A percentile compares a stretch with the other conserved stretches of the same genome.
Evolutionary conservation across 2,329 filamentous ascomycete genomes (phyloP).

Genomic region (Byssochlamys sp.): DNA sequence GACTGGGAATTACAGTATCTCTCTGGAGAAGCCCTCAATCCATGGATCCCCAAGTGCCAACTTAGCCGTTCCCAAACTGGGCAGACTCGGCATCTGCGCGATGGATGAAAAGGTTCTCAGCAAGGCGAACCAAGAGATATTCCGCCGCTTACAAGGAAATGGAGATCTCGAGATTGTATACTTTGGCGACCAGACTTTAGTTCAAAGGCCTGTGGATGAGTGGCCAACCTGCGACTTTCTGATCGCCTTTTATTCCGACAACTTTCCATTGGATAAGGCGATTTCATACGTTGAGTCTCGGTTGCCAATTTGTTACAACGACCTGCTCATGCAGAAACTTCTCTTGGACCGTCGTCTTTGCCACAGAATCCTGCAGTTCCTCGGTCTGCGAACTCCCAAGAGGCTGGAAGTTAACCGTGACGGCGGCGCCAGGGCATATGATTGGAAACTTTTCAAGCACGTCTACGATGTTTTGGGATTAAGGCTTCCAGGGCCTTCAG

Average conservation of each 20-base stretch:
- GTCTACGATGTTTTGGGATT: no score
- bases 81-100: constrained; percentile 74
- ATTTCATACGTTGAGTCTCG: constrained; percentile 81
- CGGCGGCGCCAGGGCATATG: constrained; percentile 66
- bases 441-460: constrained; percentile 49
- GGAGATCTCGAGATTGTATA: constrained; percentile 80
- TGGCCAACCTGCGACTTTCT: constrained; percentile 87
- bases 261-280: constrained; percentile 84
- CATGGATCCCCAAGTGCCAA: no score
- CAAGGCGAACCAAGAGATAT: constrained; percentile 83
- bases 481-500: no score
- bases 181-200: constrained; percentile 89
- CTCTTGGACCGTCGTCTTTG: constrained; percentile 86
- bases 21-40: no score
- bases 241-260: constrained; percentile 90
- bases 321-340: constrained; percentile 85
- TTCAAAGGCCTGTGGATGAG: constrained; percentile 84
- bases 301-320: constrained; percentile 88
- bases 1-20: no score
- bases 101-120: constrained; percentile 84
- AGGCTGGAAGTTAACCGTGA: constrained; percentile 80
- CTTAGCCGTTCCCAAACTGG: constrained; percentile 20
- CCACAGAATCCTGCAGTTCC: constrained; percentile 68
- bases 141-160: constrained; percentile 66
- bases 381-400: constrained; percentile 72